These are phyloP conservation scores for Capillidium rhysosporum DNA, from an alignment of 371 early-diverging fungal species.

Conservation along the genomic window DNA sequence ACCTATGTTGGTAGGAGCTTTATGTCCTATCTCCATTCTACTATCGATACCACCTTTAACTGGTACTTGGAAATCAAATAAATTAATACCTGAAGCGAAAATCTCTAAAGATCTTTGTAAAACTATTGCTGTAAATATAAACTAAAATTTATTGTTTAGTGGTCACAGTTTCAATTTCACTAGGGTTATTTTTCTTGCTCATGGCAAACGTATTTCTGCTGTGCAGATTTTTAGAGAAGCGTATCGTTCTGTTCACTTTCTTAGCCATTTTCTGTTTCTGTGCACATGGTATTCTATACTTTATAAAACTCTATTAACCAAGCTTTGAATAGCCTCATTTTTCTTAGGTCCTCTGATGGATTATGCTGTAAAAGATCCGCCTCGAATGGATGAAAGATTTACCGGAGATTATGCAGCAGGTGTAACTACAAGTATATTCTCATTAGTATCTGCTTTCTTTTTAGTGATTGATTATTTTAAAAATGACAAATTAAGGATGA, in stretches of 20 bases:
- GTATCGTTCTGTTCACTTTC: neutral
- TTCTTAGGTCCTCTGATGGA: neutral
- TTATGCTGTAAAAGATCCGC: neutral
- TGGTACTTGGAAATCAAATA: neutral
- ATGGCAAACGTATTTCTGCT: neutral
- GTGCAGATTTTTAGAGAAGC: slow-evolving; percentile 1
- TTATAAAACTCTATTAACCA: neutral
- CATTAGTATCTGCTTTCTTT: neutral
- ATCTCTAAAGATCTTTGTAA: neutral
- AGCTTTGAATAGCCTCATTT: neutral
- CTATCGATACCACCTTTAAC: neutral
- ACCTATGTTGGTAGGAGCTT: slow-evolving; percentile 1
- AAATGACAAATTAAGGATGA: neutral
- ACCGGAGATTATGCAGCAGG: slow-evolving; percentile 1
- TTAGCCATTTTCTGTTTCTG: neutral
- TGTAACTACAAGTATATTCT: neutral
- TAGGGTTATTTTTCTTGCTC: neutral
- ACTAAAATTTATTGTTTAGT: neutral
- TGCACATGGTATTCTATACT: neutral
- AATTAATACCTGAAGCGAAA: neutral
- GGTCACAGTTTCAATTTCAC: neutral
- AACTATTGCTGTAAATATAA: neutral
- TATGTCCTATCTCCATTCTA: neutral
- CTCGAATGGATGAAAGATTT: neutral
- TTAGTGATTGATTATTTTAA: slow-evolving; percentile 4